Base-by-base conservation (phyloP, 352 stramenopile species). In the Blastocystis sp. region DNA sequence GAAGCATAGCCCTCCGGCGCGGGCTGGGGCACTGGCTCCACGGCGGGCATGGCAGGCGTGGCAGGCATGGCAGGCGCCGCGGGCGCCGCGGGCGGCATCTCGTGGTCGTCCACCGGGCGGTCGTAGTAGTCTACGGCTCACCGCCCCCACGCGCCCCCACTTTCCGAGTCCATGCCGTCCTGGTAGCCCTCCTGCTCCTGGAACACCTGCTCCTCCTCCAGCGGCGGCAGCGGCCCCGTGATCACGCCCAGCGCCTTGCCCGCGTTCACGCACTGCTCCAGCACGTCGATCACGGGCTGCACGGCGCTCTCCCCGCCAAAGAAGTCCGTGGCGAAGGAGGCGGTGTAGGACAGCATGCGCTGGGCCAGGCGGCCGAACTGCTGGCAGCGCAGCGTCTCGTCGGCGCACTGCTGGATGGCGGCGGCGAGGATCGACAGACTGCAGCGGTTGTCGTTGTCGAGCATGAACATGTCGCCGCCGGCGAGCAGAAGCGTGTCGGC, bases 51-150 rank as follows among this genome's bases (percentile, higher is more conserved):
- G 1, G 7, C 59, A 4, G 9, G 10, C 17, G 0, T 65, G 7
- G 19, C 59, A 9, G 59, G 9, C 59, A 65, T 23, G 1, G 7
- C 59, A 4, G 9, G 10, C 17, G 0, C 2, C 1, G 19, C 59
- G 0, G 59, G 9, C 62, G 34, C 62, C 23, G 5, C n/a, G 60
- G 14, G 5, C 60, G 60, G 7, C 60, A 11, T 14, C n/a, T 43
- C 34, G 4, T 41, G 9, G 62, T 70, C 67, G 17, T 84, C 74
- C 5, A 43, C 74, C n/a, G 74, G 74, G 41, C 69, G 66, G 23
- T 84, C 48, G 45, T 59, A 84, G 17, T 21, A 34, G 21, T 84
- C 74, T 84, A 84, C 7, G 23, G 14, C 14, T 67, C 17, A 84
- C 48, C 5, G 17, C n/a, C 14, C 48, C 5, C 48, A 17, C 5